Evolutionary conservation across 768 basidiomycete genomes (phyloP), one percentile per base, ranked within the genome.

Genomic region (Scleroderma citrinum): DNA sequence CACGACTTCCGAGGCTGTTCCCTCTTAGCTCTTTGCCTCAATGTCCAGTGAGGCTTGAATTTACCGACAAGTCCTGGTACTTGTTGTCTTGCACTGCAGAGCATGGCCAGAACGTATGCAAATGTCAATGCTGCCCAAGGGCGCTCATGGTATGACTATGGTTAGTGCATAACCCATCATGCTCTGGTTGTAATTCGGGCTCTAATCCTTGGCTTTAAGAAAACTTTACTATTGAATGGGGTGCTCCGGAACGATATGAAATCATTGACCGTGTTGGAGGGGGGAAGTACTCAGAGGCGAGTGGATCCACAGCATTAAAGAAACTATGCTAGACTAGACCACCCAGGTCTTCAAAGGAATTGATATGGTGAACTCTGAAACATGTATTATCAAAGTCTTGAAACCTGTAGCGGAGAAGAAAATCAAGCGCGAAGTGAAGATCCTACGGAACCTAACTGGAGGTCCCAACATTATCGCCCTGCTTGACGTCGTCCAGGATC

Each of bases 381-480:
- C 69, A 48, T 80, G 79, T 58, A 70, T 83, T 55, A 76, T 87
- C 69, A 87, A 87, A 62, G 83, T 86, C 5, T 70, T 86, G 56
- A 87, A 87, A 58, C 84, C 84, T 20, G 83, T 86, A 36, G 82
- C 67, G 34, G 49, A 59, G 72, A 65, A 77, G 74, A 86, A 86
- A 71, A 80, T 85, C 63, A 83, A 83, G 68, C 73, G 84, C 26
- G 85, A 87, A 65, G 81, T 87, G 66, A 85, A 86, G 69, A 80
- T 86, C 50, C 67, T 87, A 43, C 76, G 79, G 51, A 84, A 85
- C 63, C 61, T 87, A 23, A 76, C 80, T 7, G 84, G 85, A 7
- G 84, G 82, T 2, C 77, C 82, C n/a, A 87, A 86, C 68, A 72
- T 86, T 48, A 74, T 87, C 53, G 74, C 70, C 4, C 60, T 87